These are phyloP conservation scores for Trichoderma atrobrunneum DNA, from an alignment of 2,329 filamentous ascomycete species.

Conservation along the genomic window DNA sequence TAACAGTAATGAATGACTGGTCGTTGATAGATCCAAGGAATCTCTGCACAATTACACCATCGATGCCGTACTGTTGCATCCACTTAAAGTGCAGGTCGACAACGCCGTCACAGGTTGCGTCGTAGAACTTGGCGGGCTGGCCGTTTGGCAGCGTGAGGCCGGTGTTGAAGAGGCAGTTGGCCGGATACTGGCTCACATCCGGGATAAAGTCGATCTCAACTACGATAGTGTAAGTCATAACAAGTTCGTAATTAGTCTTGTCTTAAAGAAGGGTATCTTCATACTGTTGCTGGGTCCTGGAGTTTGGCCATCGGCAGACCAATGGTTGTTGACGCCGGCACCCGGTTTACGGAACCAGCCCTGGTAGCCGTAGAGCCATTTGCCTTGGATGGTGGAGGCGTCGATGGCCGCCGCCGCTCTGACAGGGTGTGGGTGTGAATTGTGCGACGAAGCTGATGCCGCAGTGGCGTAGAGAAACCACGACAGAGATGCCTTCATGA, in stretches of 20 bases:
- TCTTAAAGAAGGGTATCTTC: neutral
- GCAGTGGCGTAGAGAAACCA: conserved; percentile 8
- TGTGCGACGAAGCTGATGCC: neutral
- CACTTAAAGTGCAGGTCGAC: conserved; percentile 13
- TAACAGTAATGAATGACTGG: conserved; percentile 8
- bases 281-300: conserved; percentile 15
- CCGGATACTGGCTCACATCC: conserved; percentile 12
- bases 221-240: neutral
- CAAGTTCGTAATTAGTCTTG: neutral
- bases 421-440: neutral
- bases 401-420: conserved; percentile 1
- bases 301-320: conserved; percentile 12
- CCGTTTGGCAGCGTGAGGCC: conserved; percentile 15
- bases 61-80: conserved; percentile 17
- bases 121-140: conserved; percentile 4
- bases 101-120: conserved; percentile 9
- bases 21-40: neutral
- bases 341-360: conserved; percentile 19
- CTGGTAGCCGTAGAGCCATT: conserved; percentile 17
- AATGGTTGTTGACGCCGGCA: conserved; percentile 13
- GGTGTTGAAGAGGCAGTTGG: conserved; percentile 13
- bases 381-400: conserved; percentile 9
- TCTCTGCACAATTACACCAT: conserved; percentile 12
- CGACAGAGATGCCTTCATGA: conserved; percentile 5
- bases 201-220: conserved; percentile 14